These are phyloP conservation scores for Citrus cavaleriei DNA, from an alignment of 345 rosid species.

Conservation along the genomic window DNA sequence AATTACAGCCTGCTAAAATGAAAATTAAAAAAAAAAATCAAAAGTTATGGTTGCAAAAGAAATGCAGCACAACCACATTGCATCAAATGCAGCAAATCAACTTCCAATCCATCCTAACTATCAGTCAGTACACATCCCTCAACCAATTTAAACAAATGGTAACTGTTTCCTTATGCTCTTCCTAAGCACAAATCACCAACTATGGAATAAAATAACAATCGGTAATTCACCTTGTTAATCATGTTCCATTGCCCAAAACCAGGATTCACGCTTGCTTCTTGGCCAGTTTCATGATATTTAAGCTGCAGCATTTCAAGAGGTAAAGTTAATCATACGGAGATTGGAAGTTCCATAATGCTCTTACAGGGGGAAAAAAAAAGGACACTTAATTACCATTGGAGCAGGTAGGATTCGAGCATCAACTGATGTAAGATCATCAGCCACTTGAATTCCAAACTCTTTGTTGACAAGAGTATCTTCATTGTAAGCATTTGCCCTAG, in stretches of 20 bases:
- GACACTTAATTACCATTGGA: constrained; percentile 42
- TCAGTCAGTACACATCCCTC: neutral
- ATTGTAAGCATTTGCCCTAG: constrained; percentile 5
- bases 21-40: neutral
- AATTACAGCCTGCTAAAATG: neutral
- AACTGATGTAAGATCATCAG: constrained; percentile 25
- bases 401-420: constrained; percentile 70
- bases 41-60: neutral
- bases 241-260: constrained; percentile 75
- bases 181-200: neutral
- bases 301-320: constrained; percentile 32
- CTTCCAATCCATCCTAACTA: neutral
- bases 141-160: neutral
- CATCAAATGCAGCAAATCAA: neutral
- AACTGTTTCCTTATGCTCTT: too few species aligned
- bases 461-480: constrained; percentile 7
- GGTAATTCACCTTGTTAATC: constrained; percentile 51
- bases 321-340: neutral
- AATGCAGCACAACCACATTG: neutral
- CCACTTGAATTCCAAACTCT: constrained; percentile 64
- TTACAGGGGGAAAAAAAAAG: neutral
- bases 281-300: constrained; percentile 59
- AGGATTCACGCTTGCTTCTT: constrained; percentile 45
- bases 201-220: neutral
- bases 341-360: neutral